Evolutionary conservation across 176 grass and related monocot genomes (phyloP), one percentile per base, ranked within the genome.

Genomic region (Ensete glaucum): DNA sequence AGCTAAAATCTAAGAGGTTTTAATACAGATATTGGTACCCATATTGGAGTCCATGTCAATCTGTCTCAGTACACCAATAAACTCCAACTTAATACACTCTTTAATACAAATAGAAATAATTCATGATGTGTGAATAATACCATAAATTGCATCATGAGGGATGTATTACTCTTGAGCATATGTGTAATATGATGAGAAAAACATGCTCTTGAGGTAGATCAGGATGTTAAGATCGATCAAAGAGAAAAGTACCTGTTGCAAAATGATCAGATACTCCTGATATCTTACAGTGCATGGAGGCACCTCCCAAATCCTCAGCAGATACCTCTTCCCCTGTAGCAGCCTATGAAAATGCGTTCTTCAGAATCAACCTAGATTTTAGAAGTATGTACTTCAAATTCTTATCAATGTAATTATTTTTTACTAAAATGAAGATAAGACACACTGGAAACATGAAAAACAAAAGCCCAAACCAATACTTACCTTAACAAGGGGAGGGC

Each of bases 401-500:
- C 22, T 74, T 34, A 72, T 64, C 10, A 73, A 51, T 65, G 43
- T 23, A 48, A 21, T 48, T 50, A 62, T 25, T 52, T 63, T 74
- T 12, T 43, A 43, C n/a, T 21, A 54, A 26, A 51, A 75, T n/a
- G 48, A 82, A 50, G 48, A 76, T 20, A 50, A 9, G 25, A 9
- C 53, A 80, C 53, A 79, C 9, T 54, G 73, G 53, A 15, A 50
- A 9, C 25, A 79, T 69, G 9, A 67, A 52, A n/a, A 77, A 69
- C 81, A 79, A 79, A 4, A 58, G 16, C 16, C 17, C 13, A 19
- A 64, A 20, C 69, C 34, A 67, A 86, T 71, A 81, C 54, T 82
- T n/a, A 98, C 94, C 90, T 98, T 98, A 63, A 98, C 90, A 82
- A 98, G 94, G 25, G 94, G 94, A 77, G 94, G 94, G 20, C 94